A percentile compares a stretch with the other conserved stretches of the same genome.
Conservation (phyloP, 192 early-diverging fungal species). For the Chytriomyces sp. region DNA sequence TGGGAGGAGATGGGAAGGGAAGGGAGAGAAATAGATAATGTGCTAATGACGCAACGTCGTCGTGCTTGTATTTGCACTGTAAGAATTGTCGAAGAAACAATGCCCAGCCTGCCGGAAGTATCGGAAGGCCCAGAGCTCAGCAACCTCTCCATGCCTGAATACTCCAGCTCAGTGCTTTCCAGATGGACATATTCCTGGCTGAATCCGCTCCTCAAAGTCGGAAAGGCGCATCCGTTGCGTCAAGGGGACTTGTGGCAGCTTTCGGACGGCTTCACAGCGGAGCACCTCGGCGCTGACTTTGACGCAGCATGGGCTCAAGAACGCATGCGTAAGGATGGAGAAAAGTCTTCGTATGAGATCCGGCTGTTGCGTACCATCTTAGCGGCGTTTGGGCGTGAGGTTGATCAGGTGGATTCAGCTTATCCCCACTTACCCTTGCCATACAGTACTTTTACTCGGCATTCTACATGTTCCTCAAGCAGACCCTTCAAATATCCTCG, state of each 20-base stretch:
- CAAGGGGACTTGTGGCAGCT: slow-evolving; percentile 20
- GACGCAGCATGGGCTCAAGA: not conserved
- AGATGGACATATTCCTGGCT: slow-evolving; percentile 32
- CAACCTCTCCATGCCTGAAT: not conserved
- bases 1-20: too few relatives aligned
- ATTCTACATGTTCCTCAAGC: not conserved
- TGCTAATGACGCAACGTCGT: slow-evolving; percentile 10
- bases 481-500: not conserved
- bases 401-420: not conserved
- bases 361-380: not conserved
- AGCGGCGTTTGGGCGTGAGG: not conserved
- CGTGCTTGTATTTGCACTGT: too few relatives aligned
- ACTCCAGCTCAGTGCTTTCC: not conserved
- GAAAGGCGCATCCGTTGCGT: slow-evolving; percentile 19
- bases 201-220: slow-evolving; percentile 19
- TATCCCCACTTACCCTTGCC: too few relatives aligned
- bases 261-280: not conserved
- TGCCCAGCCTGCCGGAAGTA: too few relatives aligned
- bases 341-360: not conserved
- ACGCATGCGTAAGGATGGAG: not conserved
- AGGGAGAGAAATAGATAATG: too few relatives aligned
- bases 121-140: too few relatives aligned
- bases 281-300: not conserved
- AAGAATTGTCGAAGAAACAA: too few relatives aligned
- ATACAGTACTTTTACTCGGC: not conserved